Conservation (phyloP, 116 monocot genomes). For the Cymodocea nodosa region DNA sequence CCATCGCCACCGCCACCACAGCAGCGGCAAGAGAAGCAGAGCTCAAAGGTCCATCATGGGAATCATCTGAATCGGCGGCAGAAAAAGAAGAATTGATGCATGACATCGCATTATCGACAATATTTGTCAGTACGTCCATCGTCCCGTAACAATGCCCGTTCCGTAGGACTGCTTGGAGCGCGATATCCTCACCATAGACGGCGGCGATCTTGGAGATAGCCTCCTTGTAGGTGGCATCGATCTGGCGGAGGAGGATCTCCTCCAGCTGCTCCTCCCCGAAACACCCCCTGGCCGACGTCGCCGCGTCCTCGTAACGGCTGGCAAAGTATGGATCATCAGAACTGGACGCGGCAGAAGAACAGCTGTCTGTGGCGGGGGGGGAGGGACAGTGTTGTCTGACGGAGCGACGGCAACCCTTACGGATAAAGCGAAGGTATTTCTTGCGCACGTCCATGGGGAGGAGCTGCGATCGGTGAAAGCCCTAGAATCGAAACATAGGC, state of each 20-base stretch:
- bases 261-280: conserved; percentile 75
- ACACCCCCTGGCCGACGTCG: conserved; percentile 22
- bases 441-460: background rate
- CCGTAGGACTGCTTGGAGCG: conserved; percentile 47
- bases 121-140: conserved; percentile 58
- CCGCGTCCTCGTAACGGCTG: background rate
- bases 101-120: conserved; percentile 50
- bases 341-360: background rate
- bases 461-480: background rate
- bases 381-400: background rate
- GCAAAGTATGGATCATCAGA: background rate
- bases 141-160: conserved; percentile 79
- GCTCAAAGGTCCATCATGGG: conserved; percentile 4
- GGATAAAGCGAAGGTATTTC: conserved; percentile 2
- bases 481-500: conserved; percentile 3
- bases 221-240: conserved; percentile 59
- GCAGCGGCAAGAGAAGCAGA: background rate
- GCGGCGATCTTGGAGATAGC: conserved; percentile 47
- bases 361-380: background rate
- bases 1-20: background rate
- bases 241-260: conserved; percentile 50
- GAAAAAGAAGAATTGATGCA: conserved; percentile 23
- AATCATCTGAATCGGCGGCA: background rate
- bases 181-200: conserved; percentile 45
- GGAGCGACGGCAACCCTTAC: background rate